Conservation (phyloP, 2,329 filamentous ascomycete genomes). For the Ceratocystis diversiconidia region DNA sequence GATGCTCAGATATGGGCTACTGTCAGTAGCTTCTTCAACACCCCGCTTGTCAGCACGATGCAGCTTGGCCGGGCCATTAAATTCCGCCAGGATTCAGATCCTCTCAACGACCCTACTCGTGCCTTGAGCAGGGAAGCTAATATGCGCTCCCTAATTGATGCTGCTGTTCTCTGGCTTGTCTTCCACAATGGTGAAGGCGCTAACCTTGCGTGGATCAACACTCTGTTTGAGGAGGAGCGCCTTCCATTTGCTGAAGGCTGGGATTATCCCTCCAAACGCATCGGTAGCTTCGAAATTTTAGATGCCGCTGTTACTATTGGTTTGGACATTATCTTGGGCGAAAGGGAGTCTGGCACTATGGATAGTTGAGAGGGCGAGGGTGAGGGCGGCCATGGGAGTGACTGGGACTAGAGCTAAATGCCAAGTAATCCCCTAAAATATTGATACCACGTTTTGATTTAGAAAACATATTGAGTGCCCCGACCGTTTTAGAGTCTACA, state of each 20-base stretch:
- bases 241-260: slow-evolving; percentile 17
- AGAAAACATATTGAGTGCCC: no score
- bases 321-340: background rate
- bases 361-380: no score
- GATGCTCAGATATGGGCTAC: slow-evolving; percentile 22
- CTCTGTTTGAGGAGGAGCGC: slow-evolving; percentile 19
- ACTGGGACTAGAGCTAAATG: no score
- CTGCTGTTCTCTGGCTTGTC: slow-evolving; percentile 20
- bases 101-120: slow-evolving; percentile 23
- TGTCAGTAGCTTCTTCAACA: slow-evolving; percentile 20
- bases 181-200: slow-evolving; percentile 20
- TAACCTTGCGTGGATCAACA: slow-evolving; percentile 19
- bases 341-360: no score
- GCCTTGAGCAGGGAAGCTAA: slow-evolving; percentile 13
- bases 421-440: no score
- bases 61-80: slow-evolving; percentile 23
- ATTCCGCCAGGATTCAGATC: slow-evolving; percentile 22
- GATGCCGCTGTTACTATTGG: slow-evolving; percentile 9
- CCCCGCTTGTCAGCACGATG: slow-evolving; percentile 22
- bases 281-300: slow-evolving; percentile 4
- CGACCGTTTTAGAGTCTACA: no score
- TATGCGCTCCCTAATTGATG: slow-evolving; percentile 21
- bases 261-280: background rate
- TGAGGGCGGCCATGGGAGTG: no score
- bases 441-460: no score